phyloP scores from a whole-genome alignment of 2,329 filamentous ascomycete genomes.

The Pyricularia sp. region DNA sequence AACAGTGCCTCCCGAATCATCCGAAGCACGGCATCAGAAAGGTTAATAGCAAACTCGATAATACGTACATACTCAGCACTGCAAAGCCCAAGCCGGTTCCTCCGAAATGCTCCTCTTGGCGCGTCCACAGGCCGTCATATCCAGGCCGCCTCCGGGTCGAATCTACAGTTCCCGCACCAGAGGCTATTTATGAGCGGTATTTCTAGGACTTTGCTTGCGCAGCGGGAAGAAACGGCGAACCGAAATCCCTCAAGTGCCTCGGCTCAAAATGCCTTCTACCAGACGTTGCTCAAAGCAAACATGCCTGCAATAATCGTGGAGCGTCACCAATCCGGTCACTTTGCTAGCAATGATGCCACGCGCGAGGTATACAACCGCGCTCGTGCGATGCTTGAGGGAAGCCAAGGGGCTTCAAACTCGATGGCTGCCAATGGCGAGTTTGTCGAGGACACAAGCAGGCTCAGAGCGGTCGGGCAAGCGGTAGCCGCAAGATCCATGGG shows the following conservation, averaged over 20 bases:
- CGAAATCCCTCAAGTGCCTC: conserved; percentile 78
- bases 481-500: conserved; percentile 60
- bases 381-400: conserved; percentile 28
- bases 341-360: conserved; percentile 66
- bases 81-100: background rate
- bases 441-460: conserved; percentile 25
- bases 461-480: conserved; percentile 72
- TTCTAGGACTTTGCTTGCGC: conserved; percentile 58
- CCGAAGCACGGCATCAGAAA: background rate
- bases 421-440: conserved; percentile 3
- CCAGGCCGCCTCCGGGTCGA: background rate
- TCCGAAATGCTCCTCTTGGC: background rate
- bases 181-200: conserved; percentile 25
- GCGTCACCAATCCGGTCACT: conserved; percentile 74
- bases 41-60: background rate
- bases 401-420: conserved; percentile 11
- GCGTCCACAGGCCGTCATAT: background rate
- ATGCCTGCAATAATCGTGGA: conserved; percentile 90
- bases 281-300: conserved; percentile 76
- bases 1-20: background rate
- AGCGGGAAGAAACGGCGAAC: conserved; percentile 83
- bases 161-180: background rate
- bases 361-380: conserved; percentile 71
- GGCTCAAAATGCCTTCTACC: conserved; percentile 88
- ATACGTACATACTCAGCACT: background rate